phyloP scores from a whole-genome alignment of 805 yeast species.

The Teunomyces pallodes region DNA sequence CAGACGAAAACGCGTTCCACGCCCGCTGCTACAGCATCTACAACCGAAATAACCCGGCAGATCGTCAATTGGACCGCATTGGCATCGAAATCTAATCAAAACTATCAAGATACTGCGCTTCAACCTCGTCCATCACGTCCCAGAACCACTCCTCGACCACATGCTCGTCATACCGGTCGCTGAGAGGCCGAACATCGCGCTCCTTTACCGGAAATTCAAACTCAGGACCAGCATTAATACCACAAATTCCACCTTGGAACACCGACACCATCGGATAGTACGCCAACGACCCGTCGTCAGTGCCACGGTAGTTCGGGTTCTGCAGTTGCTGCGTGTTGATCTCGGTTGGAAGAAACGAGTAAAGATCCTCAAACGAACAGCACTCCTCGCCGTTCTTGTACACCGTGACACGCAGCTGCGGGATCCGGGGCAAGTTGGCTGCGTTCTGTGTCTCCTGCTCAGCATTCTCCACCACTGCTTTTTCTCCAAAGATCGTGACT shows the following conservation, averaged over 20 bases:
- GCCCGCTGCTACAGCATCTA: slow-evolving; percentile 44
- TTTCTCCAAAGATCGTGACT: slow-evolving; percentile 67
- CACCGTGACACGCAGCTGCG: slow-evolving; percentile 61
- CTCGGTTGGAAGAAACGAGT: slow-evolving; percentile 78
- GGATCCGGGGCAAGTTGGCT: slow-evolving; percentile 39
- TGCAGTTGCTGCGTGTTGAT: slow-evolving; percentile 42
- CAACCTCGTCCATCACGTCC: slow-evolving; percentile 85
- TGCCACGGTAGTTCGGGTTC: slow-evolving; percentile 35
- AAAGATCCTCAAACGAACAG: slow-evolving; percentile 61
- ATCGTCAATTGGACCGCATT: slow-evolving; percentile 1
- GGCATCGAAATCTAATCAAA: slow-evolving; percentile 24
- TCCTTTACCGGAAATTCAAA: slow-evolving; percentile 40
- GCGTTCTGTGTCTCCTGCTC: slow-evolving; percentile 13
- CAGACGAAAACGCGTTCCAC: slow-evolving; percentile 35
- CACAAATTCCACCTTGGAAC: slow-evolving; percentile 73
- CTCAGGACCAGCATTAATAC: slow-evolving; percentile 66
- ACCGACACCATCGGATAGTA: slow-evolving; percentile 90
- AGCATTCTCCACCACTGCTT: slow-evolving; percentile 43
- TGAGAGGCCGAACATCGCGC: slow-evolving; percentile 45
- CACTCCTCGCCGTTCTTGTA: slow-evolving; percentile 80
- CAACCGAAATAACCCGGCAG: slow-evolving; percentile 9
- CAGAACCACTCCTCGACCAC: slow-evolving; percentile 78
- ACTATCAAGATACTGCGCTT: slow-evolving; percentile 53
- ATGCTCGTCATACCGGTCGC: slow-evolving; percentile 61
- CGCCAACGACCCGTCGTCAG: slow-evolving; percentile 85